These are phyloP conservation scores for Tuber umbilicatum DNA, from an alignment of 495 filamentous ascomycete genomes.

Conservation along the genomic window DNA sequence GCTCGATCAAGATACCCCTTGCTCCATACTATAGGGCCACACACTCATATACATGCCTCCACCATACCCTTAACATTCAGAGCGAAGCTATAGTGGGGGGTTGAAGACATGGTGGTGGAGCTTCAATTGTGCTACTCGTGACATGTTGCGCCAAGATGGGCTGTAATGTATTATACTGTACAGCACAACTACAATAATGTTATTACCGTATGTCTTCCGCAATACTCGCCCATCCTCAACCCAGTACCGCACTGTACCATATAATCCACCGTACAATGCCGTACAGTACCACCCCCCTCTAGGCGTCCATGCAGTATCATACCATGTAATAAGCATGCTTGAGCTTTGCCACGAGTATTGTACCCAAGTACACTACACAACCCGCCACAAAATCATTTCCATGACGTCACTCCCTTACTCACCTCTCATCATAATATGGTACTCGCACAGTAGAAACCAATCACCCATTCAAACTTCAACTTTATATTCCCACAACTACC, in stretches of 20 bases:
- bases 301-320: background rate
- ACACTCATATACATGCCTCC: too few relatives aligned
- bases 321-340: background rate
- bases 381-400: background rate
- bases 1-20: too few relatives aligned
- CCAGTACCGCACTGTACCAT: background rate
- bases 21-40: too few relatives aligned
- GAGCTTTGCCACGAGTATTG: background rate
- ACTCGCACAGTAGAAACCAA: background rate
- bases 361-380: background rate
- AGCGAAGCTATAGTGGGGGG: too few relatives aligned
- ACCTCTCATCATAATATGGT: background rate
- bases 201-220: too few relatives aligned
- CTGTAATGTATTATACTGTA: background rate
- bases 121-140: too few relatives aligned
- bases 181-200: too few relatives aligned
- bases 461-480: background rate
- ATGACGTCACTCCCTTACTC: background rate
- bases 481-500: background rate
- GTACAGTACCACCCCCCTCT: background rate
- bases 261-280: background rate
- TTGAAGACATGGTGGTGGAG: too few relatives aligned
- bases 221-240: too few relatives aligned
- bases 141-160: too few relatives aligned
- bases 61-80: too few relatives aligned